A percentile compares a stretch with the other conserved stretches of the same genome.
These are phyloP conservation scores for Wickerhamomyces strasburgensis DNA, from an alignment of 805 yeast genomes.

Conservation along the genomic window DNA sequence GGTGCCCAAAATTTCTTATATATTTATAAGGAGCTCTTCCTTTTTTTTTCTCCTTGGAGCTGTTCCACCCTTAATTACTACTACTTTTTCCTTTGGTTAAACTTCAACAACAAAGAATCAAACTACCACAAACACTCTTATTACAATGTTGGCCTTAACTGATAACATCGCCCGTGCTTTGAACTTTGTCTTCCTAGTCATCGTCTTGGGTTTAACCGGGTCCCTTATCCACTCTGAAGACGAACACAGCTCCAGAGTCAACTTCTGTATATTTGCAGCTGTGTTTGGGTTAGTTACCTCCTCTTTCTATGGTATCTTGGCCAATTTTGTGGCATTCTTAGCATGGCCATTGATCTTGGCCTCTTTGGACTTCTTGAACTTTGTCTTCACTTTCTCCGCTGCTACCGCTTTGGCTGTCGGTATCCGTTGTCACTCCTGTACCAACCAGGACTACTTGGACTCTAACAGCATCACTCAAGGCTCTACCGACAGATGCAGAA, in stretches of 20 bases:
- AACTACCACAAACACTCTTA: conserved; percentile 1
- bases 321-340: conserved; percentile 69
- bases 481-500: conserved; percentile 81
- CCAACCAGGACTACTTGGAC: conserved; percentile 58
- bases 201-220: conserved; percentile 83
- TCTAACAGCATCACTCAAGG: conserved; percentile 72
- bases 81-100: not conserved
- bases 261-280: conserved; percentile 81
- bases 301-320: conserved; percentile 70
- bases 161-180: conserved; percentile 71
- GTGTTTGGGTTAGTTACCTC: conserved; percentile 83
- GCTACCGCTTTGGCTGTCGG: conserved; percentile 93
- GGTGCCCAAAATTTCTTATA: not conserved
- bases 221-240: conserved; percentile 74
- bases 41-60: not conserved
- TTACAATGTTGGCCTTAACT: conserved; percentile 43
- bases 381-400: conserved; percentile 89
- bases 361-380: conserved; percentile 77
- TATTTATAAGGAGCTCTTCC: not conserved
- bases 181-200: conserved; percentile 71
- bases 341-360: conserved; percentile 85
- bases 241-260: conserved; percentile 64
- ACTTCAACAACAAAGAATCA: not conserved
- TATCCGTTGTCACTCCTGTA: conserved; percentile 81
- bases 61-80: conserved; percentile 4